Percentiles rank a stretch among this genome's conserved stretches.
These are phyloP conservation scores for Leccinum subgranulosum DNA, from an alignment of 768 basidiomycete species.

Conservation along the genomic window DNA sequence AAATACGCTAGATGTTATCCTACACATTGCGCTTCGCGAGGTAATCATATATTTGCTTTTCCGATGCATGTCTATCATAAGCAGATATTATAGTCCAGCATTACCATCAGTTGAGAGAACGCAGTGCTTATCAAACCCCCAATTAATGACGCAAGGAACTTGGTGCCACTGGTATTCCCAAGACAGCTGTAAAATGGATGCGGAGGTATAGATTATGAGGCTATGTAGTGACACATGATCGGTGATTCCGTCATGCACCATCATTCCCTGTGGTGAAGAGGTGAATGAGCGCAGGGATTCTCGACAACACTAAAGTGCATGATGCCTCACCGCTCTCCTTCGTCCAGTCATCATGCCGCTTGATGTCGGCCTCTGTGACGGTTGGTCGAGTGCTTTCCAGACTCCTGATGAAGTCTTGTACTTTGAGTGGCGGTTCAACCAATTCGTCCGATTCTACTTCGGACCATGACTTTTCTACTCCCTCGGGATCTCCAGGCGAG, in stretches of 20 bases:
- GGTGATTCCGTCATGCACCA: conserved; percentile 24
- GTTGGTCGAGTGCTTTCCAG: conserved; percentile 80
- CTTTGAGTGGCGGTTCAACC: conserved; percentile 77
- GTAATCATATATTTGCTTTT: neutral
- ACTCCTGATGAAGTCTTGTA: conserved; percentile 80
- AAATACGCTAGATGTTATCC: conserved; percentile 20
- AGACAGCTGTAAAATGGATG: conserved; percentile 8
- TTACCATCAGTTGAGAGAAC: conserved; percentile 2
- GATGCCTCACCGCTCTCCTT: conserved; percentile 66
- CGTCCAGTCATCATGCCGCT: conserved; percentile 80
- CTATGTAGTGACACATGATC: neutral
- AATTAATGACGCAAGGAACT: conserved; percentile 1
- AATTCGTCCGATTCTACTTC: conserved; percentile 86
- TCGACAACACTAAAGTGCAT: neutral
- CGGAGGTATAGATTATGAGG: conserved; percentile 21
- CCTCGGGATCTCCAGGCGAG: conserved; percentile 86
- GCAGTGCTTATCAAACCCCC: neutral
- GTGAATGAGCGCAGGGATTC: neutral
- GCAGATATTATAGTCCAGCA: conserved; percentile 18
- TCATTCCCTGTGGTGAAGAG: conserved; percentile 25
- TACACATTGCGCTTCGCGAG: conserved; percentile 8
- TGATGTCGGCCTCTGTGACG: conserved; percentile 85
- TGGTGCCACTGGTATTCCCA: conserved; percentile 8
- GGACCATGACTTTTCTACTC: conserved; percentile 86
- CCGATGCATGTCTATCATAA: conserved; percentile 19